Evolutionary conservation across 202 grass and related monocot genomes (phyloP), one percentile per base, ranked within the genome.

Genomic region (Carex sylvatica): DNA sequence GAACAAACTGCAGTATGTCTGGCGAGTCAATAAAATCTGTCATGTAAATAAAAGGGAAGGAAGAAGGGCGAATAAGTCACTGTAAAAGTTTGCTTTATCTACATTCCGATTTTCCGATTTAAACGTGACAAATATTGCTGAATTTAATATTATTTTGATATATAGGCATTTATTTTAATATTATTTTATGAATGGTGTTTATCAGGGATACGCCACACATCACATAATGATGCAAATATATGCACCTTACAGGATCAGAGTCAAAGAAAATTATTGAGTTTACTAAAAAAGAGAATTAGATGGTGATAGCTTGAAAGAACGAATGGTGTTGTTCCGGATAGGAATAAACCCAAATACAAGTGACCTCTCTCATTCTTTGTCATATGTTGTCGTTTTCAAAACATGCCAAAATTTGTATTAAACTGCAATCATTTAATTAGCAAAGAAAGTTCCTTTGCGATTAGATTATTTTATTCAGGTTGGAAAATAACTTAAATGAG

Each of bases 381-480:
- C 68, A 46, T 49, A 49, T 3, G 11, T 3, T 49, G 46, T 64
- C 24, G 15, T 68, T 68, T 16, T 40, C 61, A 64, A 64, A 64
- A 64, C 61, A 3, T 19, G 15, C 18, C 65, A 49, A 3, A 49
- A 49, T 13, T 24, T 24, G 2, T 11, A 61, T 61, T 61, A 24
- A 19, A 61, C 59, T 65, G 62, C 62, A 65, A 65, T 65, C 26
- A 65, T 65, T 65, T 65, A 33, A 65, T 16, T 65, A 65, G 24
- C 62, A 33, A 3, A 0, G 13, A 6, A 15, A 14, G 12, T 4
- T 49, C 46, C 44, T 46, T 7, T 26, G 20, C 2, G 11, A 14
- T 65, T 31, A 20, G 19, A 22, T 8, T 31, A 14, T 15, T 12
- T 0, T 14, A 14, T 31, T 30, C 44, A 0, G 44, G 44, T 46